phyloP scores from a whole-genome alignment of 768 basidiomycete species.

The Boletus rex-veris region DNA sequence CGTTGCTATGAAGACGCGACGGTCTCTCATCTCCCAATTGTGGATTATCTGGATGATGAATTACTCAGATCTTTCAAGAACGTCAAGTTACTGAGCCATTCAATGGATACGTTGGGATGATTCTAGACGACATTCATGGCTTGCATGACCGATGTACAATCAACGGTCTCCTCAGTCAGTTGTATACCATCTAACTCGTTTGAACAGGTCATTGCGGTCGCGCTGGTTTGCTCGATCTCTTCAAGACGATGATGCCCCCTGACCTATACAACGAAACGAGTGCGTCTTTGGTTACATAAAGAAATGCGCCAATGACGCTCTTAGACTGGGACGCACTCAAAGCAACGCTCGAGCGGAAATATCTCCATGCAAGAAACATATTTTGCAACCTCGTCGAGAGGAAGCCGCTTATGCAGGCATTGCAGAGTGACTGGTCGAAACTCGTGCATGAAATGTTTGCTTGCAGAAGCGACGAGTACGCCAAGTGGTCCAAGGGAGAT shows the following conservation, averaged over 20 bases:
- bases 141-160: background rate
- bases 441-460: background rate
- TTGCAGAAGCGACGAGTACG: background rate
- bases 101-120: background rate
- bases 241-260: background rate
- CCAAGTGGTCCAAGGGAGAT: background rate
- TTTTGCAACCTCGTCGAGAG: background rate
- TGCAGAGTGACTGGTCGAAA: background rate
- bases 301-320: background rate
- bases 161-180: background rate
- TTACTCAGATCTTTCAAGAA: background rate
- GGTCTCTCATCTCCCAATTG: background rate
- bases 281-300: background rate
- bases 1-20: conserved; percentile 6
- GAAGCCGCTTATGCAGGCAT: background rate
- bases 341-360: background rate
- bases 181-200: background rate
- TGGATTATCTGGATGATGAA: background rate
- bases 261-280: background rate
- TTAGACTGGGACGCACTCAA: conserved; percentile 6
- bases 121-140: conserved; percentile 4
- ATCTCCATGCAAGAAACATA: background rate
- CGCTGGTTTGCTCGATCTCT: background rate
- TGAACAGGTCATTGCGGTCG: background rate
- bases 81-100: background rate